Percentiles rank a stretch among this genome's conserved stretches.
Conservation (phyloP, 257 asterid genomes). For the Solanum clarkiae region DNA sequence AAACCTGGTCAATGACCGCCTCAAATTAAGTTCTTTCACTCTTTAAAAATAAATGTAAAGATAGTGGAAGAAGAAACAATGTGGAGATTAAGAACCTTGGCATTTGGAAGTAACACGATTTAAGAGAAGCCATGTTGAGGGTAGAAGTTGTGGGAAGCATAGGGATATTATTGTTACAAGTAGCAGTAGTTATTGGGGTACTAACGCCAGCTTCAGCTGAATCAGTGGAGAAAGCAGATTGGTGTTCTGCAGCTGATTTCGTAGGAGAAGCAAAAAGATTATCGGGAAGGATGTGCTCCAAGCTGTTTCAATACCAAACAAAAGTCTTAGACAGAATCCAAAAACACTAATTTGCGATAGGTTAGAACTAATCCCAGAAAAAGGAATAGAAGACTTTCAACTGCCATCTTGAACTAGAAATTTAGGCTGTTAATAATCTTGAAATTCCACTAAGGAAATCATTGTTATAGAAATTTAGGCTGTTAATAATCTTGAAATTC, state of each 20-base stretch:
- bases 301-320: slow-evolving; percentile 31
- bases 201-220: background rate
- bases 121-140: slow-evolving; percentile 11
- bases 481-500: background rate
- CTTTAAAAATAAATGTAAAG: background rate
- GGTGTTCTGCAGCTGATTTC: background rate
- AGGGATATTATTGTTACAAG: slow-evolving; percentile 1
- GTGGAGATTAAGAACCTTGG: slow-evolving; percentile 1
- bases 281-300: slow-evolving; percentile 81
- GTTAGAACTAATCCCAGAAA: background rate
- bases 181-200: background rate
- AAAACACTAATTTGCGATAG: background rate
- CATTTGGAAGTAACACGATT: slow-evolving; percentile 7
- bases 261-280: slow-evolving; percentile 81
- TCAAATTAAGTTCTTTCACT: background rate
- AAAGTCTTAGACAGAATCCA: background rate
- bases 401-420: background rate
- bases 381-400: background rate
- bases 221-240: background rate
- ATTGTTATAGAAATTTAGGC: background rate
- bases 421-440: background rate
- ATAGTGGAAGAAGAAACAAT: background rate
- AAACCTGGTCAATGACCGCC: slow-evolving; percentile 25
- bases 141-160: slow-evolving; percentile 1
- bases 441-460: background rate